A percentile compares a stretch with the other conserved stretches of the same genome.
Conservation (phyloP, 1,139 yeast genomes). For the Dujonia santamariae region DNA sequence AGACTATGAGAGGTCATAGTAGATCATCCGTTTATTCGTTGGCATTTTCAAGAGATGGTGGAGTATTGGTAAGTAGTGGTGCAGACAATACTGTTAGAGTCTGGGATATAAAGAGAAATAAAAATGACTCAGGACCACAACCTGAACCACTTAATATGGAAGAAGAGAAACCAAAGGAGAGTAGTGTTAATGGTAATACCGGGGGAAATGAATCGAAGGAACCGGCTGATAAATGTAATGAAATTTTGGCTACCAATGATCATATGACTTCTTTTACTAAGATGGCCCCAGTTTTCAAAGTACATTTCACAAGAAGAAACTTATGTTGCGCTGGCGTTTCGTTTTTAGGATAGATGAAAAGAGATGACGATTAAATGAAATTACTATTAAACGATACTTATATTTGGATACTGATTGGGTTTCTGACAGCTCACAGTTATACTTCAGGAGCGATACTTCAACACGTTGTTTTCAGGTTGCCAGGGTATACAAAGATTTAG, state of each 20-base stretch:
- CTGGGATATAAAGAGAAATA: slow-evolving; percentile 90
- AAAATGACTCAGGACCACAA: slow-evolving; percentile 75
- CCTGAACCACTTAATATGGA: slow-evolving; percentile 62
- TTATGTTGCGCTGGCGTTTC: slow-evolving; percentile 93
- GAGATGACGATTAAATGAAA: no score
- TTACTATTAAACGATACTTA: no score
- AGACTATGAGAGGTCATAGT: slow-evolving; percentile 89
- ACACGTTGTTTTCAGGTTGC: no score
- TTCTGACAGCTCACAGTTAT: no score
- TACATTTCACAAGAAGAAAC: slow-evolving; percentile 87
- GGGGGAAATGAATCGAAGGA: slow-evolving; percentile 8
- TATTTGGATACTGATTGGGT: no score
- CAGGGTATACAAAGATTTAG: no score
- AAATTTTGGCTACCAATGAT: slow-evolving; percentile 77
- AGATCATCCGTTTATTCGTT: slow-evolving; percentile 81
- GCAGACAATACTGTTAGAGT: slow-evolving; percentile 92
- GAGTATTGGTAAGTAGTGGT: slow-evolving; percentile 86
- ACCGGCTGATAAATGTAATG: slow-evolving; percentile 52
- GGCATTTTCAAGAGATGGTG: slow-evolving; percentile 83
- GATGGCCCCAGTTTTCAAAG: slow-evolving; percentile 90
- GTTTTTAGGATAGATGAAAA: slow-evolving; percentile 26
- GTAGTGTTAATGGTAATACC: slow-evolving; percentile 10
- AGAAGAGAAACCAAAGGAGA: slow-evolving; percentile 7
- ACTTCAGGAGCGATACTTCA: no score
- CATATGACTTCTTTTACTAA: slow-evolving; percentile 94